Evolutionary conservation across 2,329 filamentous ascomycete species (phyloP).

Genomic region (Claviceps sp.): DNA sequence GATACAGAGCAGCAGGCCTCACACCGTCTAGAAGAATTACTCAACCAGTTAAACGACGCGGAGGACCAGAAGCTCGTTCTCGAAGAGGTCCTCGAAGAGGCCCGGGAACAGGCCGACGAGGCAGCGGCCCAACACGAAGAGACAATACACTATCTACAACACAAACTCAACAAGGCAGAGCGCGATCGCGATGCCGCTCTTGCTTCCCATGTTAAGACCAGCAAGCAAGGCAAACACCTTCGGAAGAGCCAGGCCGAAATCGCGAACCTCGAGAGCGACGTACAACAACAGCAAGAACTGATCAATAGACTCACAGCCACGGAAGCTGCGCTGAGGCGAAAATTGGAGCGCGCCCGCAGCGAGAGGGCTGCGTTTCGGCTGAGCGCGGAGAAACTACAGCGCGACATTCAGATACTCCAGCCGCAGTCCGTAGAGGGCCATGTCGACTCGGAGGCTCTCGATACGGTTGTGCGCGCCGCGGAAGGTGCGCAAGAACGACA

Average conservation of each 20-base stretch:
- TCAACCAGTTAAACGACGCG: slow-evolving; percentile 39
- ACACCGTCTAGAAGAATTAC: slow-evolving; percentile 31
- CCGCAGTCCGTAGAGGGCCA: slow-evolving; percentile 21
- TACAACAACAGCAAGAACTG: slow-evolving; percentile 54
- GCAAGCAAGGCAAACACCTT: slow-evolving; percentile 44
- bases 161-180: slow-evolving; percentile 37
- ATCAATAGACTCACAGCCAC: slow-evolving; percentile 42
- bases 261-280: slow-evolving; percentile 58
- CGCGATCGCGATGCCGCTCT: slow-evolving; percentile 28
- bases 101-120: slow-evolving; percentile 37
- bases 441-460: slow-evolving; percentile 30
- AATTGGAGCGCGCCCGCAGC: slow-evolving; percentile 56
- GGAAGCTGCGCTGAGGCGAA: slow-evolving; percentile 48
- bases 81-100: slow-evolving; percentile 44
- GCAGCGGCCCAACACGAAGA: slow-evolving; percentile 29
- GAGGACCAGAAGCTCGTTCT: slow-evolving; percentile 46
- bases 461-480: slow-evolving; percentile 43
- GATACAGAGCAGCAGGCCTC: slow-evolving; percentile 36
- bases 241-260: slow-evolving; percentile 50
- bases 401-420: slow-evolving; percentile 34
- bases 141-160: slow-evolving; percentile 29
- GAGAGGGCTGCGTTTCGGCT: slow-evolving; percentile 45
- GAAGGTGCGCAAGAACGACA: slow-evolving; percentile 55
- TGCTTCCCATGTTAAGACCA: slow-evolving; percentile 24
- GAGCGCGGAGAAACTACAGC: slow-evolving; percentile 40